Percentiles rank a stretch among this genome's conserved stretches.
phyloP scores from a whole-genome alignment of 306 rosid species.

The Cicer chorassanicum region DNA sequence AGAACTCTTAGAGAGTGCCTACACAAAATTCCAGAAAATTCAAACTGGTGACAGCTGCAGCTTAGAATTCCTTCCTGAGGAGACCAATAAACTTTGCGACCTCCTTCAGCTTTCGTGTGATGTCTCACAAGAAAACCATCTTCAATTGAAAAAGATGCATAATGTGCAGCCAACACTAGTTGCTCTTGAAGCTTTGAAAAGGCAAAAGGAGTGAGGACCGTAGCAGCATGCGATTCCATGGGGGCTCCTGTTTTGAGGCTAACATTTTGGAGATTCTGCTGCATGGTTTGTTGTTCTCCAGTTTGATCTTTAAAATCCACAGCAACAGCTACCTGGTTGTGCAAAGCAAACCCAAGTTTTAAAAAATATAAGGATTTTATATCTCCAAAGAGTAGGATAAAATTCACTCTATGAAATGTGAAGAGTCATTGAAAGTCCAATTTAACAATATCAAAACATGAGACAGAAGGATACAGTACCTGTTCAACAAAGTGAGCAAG shows the following conservation, averaged over 20 bases:
- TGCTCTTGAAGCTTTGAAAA: slow-evolving; percentile 96
- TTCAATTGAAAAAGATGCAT: slow-evolving; percentile 85
- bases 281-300: slow-evolving; percentile 98
- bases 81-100: slow-evolving; percentile 80
- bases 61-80: slow-evolving; percentile 85
- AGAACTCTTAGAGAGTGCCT: slow-evolving; percentile 92
- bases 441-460: slow-evolving; percentile 16
- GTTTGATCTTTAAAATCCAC: slow-evolving; percentile 97
- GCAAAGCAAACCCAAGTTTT: slow-evolving; percentile 48
- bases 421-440: slow-evolving; percentile 13
- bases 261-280: slow-evolving; percentile 96
- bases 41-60: slow-evolving; percentile 95
- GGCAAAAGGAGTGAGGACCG: slow-evolving; percentile 86
- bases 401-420: slow-evolving; percentile 17
- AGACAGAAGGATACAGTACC: slow-evolving; percentile 52
- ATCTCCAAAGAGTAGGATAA: slow-evolving; percentile 25
- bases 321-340: slow-evolving; percentile 83
- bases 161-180: slow-evolving; percentile 96
- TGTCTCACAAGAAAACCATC: slow-evolving; percentile 94
- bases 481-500: slow-evolving; percentile 94
- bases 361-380: slow-evolving; percentile 14
- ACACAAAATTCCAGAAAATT: slow-evolving; percentile 92
- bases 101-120: slow-evolving; percentile 91
- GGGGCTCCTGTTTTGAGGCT: slow-evolving; percentile 98
- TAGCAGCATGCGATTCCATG: slow-evolving; percentile 95